phyloP scores from a whole-genome alignment of 1,284 basidiomycete species.

The Rhizopogon hawkerae region DNA sequence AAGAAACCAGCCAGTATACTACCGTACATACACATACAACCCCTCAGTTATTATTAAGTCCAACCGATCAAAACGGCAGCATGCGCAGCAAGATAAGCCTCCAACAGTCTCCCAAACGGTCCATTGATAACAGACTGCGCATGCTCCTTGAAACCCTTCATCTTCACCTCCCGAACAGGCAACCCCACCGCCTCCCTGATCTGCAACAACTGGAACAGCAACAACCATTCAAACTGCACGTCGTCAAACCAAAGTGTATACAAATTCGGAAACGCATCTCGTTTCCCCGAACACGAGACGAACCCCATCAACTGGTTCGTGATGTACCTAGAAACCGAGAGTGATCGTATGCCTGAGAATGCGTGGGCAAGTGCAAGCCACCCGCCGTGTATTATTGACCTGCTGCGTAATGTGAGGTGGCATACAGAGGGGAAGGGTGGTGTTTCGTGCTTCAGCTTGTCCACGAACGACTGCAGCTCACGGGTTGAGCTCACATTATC shows the following conservation, averaged over 20 bases:
- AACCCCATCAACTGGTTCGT: constrained; percentile 18
- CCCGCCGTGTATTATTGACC: constrained; percentile 23
- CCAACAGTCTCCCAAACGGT: constrained; percentile 16
- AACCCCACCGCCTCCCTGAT: constrained; percentile 18
- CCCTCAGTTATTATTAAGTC: background rate
- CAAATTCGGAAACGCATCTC: constrained; percentile 21
- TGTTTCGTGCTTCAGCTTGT: constrained; percentile 20
- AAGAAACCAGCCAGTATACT: too few species aligned
- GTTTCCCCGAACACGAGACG: constrained; percentile 25
- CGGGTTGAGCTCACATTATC: constrained; percentile 20
- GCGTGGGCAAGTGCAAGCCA: constrained; percentile 17
- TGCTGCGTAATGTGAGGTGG: constrained; percentile 16
- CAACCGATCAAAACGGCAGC: constrained; percentile 1
- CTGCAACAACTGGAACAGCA: constrained; percentile 21
- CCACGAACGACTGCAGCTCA: constrained; percentile 23
- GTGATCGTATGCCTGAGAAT: constrained; percentile 20
- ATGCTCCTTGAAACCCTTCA: constrained; percentile 17
- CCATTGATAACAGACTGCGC: constrained; percentile 17
- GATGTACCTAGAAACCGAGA: constrained; percentile 23
- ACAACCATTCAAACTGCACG: constrained; percentile 26
- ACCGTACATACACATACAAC: too few species aligned
- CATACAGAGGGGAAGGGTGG: constrained; percentile 21
- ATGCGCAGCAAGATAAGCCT: constrained; percentile 14
- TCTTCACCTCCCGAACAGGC: constrained; percentile 15
- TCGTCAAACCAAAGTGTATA: constrained; percentile 13